A percentile compares a stretch with the other conserved stretches of the same genome.
Evolutionary conservation across 2,329 filamentous ascomycete genomes (phyloP).

Genomic region (Penicillium carneum): DNA sequence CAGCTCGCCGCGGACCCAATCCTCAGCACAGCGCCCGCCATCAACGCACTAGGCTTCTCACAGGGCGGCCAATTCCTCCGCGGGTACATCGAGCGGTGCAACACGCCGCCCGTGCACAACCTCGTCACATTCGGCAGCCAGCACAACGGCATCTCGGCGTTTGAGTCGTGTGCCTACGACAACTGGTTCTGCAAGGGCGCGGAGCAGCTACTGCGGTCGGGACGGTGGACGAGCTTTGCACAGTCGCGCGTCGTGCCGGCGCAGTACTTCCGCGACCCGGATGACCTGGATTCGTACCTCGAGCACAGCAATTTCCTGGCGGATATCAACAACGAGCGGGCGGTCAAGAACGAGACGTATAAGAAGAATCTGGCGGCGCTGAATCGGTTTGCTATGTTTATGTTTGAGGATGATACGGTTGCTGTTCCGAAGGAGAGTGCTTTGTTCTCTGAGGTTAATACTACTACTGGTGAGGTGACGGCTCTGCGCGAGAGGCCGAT

Average conservation of each 20-base stretch:
- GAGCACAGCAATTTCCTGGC: constrained; percentile 85
- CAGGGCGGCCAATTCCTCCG: constrained; percentile 97
- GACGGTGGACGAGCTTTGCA: constrained; percentile 80
- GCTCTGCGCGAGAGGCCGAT: constrained; percentile 72
- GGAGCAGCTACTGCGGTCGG: constrained; percentile 76
- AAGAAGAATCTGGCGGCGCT: constrained; percentile 72
- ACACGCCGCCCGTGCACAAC: constrained; percentile 73
- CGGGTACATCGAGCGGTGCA: constrained; percentile 87
- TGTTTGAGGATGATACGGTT: constrained; percentile 85
- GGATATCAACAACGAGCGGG: constrained; percentile 93
- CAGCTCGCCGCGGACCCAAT: constrained; percentile 78
- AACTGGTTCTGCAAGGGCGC: constrained; percentile 85
- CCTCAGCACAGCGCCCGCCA: constrained; percentile 78
- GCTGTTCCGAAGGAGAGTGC: constrained; percentile 88
- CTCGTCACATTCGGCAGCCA: constrained; percentile 89
- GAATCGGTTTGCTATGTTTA: constrained; percentile 83
- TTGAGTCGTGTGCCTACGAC: constrained; percentile 71
- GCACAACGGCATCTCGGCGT: constrained; percentile 89
- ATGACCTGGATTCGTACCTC: constrained; percentile 75
- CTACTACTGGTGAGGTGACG: constrained; percentile 66
- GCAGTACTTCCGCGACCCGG: constrained; percentile 86
- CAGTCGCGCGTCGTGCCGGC: constrained; percentile 85
- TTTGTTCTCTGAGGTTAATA: constrained; percentile 89
- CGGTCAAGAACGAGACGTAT: constrained; percentile 75
- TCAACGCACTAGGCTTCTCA: constrained; percentile 92